These are phyloP conservation scores for Selaginella moellendorffii DNA, from an alignment of 75 land plant species.

Conservation along the genomic window DNA sequence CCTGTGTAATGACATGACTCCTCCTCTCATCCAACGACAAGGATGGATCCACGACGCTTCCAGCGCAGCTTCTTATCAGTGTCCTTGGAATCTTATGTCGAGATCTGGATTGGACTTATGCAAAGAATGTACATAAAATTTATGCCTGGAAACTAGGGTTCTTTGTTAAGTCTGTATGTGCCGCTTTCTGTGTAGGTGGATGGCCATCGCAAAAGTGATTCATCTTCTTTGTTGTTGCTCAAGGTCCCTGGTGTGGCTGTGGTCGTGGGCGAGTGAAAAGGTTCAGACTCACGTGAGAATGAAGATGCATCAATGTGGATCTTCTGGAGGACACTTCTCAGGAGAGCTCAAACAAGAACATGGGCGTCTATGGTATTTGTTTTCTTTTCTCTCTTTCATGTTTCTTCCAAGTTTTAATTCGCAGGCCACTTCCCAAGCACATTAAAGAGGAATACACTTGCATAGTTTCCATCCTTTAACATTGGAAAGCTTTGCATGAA, in stretches of 20 bases:
- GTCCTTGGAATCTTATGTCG: too few species aligned
- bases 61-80: too few species aligned
- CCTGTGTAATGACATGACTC: too few species aligned
- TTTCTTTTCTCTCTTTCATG: too few species aligned
- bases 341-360: slow-evolving; percentile 40
- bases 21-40: too few species aligned
- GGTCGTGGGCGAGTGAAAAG: slow-evolving; percentile 63
- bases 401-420: too few species aligned
- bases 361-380: slow-evolving; percentile 59
- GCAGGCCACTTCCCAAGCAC: slow-evolving; percentile 78
- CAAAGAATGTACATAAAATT: too few species aligned
- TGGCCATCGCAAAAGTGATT: too few species aligned
- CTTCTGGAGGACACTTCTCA: slow-evolving; percentile 53
- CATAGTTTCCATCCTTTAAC: slow-evolving; percentile 60
- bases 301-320: slow-evolving; percentile 47
- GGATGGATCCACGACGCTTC: too few species aligned
- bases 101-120: too few species aligned
- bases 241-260: slow-evolving; percentile 80
- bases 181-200: not conserved
- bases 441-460: slow-evolving; percentile 70
- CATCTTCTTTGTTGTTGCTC: not conserved
- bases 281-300: slow-evolving; percentile 63
- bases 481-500: slow-evolving; percentile 84
- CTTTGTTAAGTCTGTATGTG: too few species aligned
- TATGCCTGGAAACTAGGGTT: too few species aligned